phyloP scores from a whole-genome alignment of 1,284 basidiomycete species.

The Ceratobasidium sp. region DNA sequence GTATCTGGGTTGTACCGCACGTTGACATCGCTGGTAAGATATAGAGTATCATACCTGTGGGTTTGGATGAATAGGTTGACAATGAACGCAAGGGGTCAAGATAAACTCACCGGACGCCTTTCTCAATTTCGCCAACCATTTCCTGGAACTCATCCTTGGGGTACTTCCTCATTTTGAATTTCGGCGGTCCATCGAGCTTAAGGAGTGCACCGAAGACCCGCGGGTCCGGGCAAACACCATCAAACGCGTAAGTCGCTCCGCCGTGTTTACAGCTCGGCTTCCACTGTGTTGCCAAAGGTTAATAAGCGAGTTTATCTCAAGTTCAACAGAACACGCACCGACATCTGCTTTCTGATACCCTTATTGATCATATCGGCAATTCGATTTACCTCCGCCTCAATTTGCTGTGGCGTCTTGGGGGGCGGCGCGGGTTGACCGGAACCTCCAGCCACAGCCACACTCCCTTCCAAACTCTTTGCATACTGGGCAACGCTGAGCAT shows the following conservation, averaged over 20 bases:
- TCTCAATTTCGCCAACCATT: slow-evolving; percentile 16
- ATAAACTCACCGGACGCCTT: slow-evolving; percentile 20
- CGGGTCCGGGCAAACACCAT: slow-evolving; percentile 29
- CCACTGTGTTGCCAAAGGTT: background rate
- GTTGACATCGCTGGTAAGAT: slow-evolving; percentile 41
- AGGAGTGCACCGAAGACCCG: slow-evolving; percentile 12
- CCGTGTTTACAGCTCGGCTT: slow-evolving; percentile 36
- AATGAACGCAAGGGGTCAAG: background rate
- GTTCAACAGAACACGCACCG: slow-evolving; percentile 9
- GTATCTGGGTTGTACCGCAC: slow-evolving; percentile 42
- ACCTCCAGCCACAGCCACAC: slow-evolving; percentile 21
- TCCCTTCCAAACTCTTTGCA: slow-evolving; percentile 32
- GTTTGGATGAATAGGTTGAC: background rate
- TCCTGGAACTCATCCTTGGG: slow-evolving; percentile 35
- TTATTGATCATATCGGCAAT: slow-evolving; percentile 19
- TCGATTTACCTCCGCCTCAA: slow-evolving; percentile 15
- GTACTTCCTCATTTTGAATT: slow-evolving; percentile 15
- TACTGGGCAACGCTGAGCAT: slow-evolving; percentile 9
- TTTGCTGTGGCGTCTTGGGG: slow-evolving; percentile 20
- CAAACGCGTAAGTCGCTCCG: slow-evolving; percentile 14
- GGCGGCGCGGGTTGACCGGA: slow-evolving; percentile 16
- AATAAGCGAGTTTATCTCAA: background rate
- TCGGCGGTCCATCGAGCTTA: slow-evolving; percentile 7
- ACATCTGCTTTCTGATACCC: slow-evolving; percentile 32
- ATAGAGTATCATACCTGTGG: slow-evolving; percentile 38